Conservation (phyloP, 2,329 filamentous ascomycete genomes). For the Aspergillus sp. region DNA sequence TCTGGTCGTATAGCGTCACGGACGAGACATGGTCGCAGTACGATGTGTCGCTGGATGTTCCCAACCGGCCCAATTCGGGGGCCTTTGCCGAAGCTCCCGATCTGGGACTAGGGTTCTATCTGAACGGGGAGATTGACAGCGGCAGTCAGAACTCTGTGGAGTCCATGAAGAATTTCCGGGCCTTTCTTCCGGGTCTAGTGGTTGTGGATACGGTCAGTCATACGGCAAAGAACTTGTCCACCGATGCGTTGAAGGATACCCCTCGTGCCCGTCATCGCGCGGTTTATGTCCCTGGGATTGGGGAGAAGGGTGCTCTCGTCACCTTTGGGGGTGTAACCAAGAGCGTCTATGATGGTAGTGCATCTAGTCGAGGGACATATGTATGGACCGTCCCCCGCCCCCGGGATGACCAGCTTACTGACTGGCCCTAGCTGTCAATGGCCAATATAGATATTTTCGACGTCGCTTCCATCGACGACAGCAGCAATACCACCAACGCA, state of each 20-base stretch:
- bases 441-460: constrained; percentile 36
- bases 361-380: constrained; percentile 14
- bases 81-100: constrained; percentile 30
- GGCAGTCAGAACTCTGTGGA: constrained; percentile 21
- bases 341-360: constrained; percentile 6
- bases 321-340: constrained; percentile 32
- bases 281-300: constrained; percentile 30
- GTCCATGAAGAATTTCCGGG: constrained; percentile 8
- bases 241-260: constrained; percentile 19
- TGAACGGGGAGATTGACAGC: constrained; percentile 33
- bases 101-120: constrained; percentile 31
- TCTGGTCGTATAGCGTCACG: constrained; percentile 24
- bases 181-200: constrained; percentile 31
- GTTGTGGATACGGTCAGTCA: constrained; percentile 31
- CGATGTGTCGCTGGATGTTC: constrained; percentile 15
- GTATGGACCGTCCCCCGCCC: constrained; percentile 12
- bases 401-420: not conserved
- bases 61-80: constrained; percentile 27
- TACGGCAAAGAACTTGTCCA: constrained; percentile 33
- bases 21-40: constrained; percentile 18
- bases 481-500: too few species aligned
- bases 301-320: constrained; percentile 30
- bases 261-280: constrained; percentile 32
- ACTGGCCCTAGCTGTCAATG: constrained; percentile 19
- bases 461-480: constrained; percentile 23